Percentiles rank a stretch among this genome's conserved stretches.
phyloP scores from a whole-genome alignment of 2,329 filamentous ascomycete genomes.

The Apiospora arundinis region DNA sequence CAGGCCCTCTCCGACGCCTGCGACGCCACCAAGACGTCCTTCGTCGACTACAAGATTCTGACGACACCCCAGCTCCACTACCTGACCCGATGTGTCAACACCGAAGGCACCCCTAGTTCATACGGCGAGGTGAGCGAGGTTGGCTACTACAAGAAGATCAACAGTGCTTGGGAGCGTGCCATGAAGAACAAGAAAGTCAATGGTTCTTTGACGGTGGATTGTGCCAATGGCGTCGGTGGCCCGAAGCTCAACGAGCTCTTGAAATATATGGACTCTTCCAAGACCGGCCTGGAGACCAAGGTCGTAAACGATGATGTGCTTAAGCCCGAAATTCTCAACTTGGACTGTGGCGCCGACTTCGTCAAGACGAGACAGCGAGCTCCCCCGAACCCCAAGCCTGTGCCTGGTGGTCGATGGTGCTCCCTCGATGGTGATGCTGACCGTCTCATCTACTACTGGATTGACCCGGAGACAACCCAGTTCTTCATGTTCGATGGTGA shows the following conservation, averaged over 20 bases:
- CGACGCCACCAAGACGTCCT: slow-evolving; percentile 75
- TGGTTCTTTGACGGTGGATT: slow-evolving; percentile 84
- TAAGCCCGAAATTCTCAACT: slow-evolving; percentile 86
- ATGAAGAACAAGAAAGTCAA: slow-evolving; percentile 77
- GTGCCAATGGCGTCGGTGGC: slow-evolving; percentile 94
- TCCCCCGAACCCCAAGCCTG: slow-evolving; percentile 81
- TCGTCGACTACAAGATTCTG: slow-evolving; percentile 85
- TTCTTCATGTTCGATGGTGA: slow-evolving; percentile 97
- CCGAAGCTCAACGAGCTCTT: slow-evolving; percentile 88
- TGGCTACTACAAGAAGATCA: slow-evolving; percentile 95
- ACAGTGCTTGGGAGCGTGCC: slow-evolving; percentile 81
- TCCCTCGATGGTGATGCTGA: slow-evolving; percentile 96
- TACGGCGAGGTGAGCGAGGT: slow-evolving; percentile 90
- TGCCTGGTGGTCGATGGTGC: slow-evolving; percentile 78
- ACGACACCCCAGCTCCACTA: slow-evolving; percentile 99
- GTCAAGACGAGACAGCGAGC: slow-evolving; percentile 97
- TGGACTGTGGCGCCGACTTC: slow-evolving; percentile 93
- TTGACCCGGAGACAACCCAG: slow-evolving; percentile 73
- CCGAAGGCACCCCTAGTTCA: slow-evolving; percentile 81
- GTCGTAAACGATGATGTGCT: slow-evolving; percentile 94
- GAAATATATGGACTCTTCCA: slow-evolving; percentile 76
- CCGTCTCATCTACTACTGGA: slow-evolving; percentile 93
- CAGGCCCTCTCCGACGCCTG: slow-evolving; percentile 80
- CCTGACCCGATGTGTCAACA: slow-evolving; percentile 92
- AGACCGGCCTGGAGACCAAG: slow-evolving; percentile 78